Base-by-base conservation (phyloP, 768 basidiomycete genomes). In the Lyophyllum shimeji region DNA sequence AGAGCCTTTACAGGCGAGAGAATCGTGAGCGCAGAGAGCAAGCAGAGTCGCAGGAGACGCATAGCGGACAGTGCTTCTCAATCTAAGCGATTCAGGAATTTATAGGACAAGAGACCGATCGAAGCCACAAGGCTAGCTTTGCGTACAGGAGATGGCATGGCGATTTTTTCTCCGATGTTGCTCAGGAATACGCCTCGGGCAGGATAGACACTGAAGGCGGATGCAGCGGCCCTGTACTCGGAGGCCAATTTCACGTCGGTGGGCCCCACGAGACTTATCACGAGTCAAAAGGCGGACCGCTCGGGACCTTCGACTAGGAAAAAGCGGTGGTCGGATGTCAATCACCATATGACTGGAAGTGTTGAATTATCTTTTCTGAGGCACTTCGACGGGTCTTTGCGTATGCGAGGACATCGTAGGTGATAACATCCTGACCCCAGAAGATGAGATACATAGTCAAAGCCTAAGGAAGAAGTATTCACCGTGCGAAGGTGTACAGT, bases 1-100 rank as follows among this genome's bases (percentile, higher is more conserved):
- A 84, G 73, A 12, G 76, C 76, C 46, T 67, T 57, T 40, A 56
- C 64, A 20, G 64, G 60, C 34, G 60, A 25, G 56, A 67, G n/a
- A 54, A 67, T 43, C 46, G 66, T 55, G 61, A 60, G 34, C 49
- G 60, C 25, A 63, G 53, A 51, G 48, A 60, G 44, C 31, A 62
- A 27, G 49, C 65, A 50, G 29, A 67, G 25, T 15, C 52, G 46
- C 18, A 65, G 55, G 50, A 67, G 58, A 39, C 66, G 66, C 70
- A 72, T 71, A 11, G 18, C 40, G 17, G 37, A 9, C 2, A 34
- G 12, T 6, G 18, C 20, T 15, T 8, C 39, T 21, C 13, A 33
- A n/a, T 25, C 5, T 24, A 40, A 43, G 29, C 7, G 17, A 29
- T 46, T 5, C 23, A 50, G 9, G 24, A 20, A 44, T 53, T 60